Percentiles rank a stretch among this genome's conserved stretches.
These are phyloP conservation scores for Oehlia diaphana DNA, from an alignment of 192 early-diverging fungal species.

Conservation along the genomic window DNA sequence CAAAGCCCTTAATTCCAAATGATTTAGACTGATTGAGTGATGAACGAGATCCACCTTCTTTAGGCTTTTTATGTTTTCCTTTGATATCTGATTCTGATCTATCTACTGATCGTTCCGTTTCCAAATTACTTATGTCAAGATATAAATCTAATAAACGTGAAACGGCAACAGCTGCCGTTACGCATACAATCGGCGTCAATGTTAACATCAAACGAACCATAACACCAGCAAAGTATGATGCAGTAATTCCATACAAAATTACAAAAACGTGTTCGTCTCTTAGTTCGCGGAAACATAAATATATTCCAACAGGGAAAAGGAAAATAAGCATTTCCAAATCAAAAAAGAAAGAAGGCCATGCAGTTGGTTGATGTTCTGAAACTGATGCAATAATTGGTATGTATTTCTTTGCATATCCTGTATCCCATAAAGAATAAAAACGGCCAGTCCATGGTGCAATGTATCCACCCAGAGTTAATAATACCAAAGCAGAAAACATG, in stretches of 20 bases:
- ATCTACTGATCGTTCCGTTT: slow-evolving; percentile 16
- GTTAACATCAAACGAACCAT: slow-evolving; percentile 99
- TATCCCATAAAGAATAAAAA: slow-evolving; percentile 99
- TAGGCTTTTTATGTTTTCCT: neutral
- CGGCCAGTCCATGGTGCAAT: slow-evolving; percentile 99
- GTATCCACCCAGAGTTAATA: slow-evolving; percentile 77
- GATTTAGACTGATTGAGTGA: slow-evolving; percentile 35
- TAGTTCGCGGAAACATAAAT: slow-evolving; percentile 94
- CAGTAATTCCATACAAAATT: slow-evolving; percentile 96
- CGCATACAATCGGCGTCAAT: slow-evolving; percentile 96
- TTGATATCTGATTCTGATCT: slow-evolving; percentile 18
- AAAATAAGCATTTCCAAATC: slow-evolving; percentile 96
- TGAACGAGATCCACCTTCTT: neutral
- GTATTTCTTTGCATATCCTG: slow-evolving; percentile 98
- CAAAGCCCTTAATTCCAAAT: slow-evolving; percentile 48
- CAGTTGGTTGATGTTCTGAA: slow-evolving; percentile 99
- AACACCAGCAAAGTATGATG: slow-evolving; percentile 99
- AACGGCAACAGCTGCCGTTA: slow-evolving; percentile 87
- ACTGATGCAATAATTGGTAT: slow-evolving; percentile 99
- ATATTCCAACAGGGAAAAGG: slow-evolving; percentile 96
- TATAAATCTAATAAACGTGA: slow-evolving; percentile 88
- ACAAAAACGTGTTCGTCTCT: slow-evolving; percentile 97
- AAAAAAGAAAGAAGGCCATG: slow-evolving; percentile 99
- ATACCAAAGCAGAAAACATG: slow-evolving; percentile 64
- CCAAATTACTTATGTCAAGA: slow-evolving; percentile 46